phyloP scores from a whole-genome alignment of 495 filamentous ascomycete genomes.

The Trichoderma gamsii region DNA sequence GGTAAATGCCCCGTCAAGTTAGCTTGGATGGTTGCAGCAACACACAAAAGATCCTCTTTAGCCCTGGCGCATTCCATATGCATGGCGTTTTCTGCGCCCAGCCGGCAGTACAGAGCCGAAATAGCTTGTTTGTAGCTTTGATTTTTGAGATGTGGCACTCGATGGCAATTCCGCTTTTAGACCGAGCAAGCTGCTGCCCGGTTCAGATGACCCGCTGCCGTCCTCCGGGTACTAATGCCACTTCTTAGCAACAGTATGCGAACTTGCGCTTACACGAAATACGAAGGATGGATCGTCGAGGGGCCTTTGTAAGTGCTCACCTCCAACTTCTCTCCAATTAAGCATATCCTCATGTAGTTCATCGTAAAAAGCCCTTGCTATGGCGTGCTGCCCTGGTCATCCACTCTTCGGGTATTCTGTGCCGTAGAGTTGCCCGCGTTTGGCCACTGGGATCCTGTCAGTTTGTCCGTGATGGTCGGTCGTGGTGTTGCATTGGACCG shows the following conservation, averaged over 20 bases:
- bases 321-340: neutral
- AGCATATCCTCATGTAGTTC: neutral
- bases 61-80: neutral
- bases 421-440: neutral
- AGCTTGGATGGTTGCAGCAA: neutral
- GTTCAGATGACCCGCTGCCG: neutral
- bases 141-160: conserved; percentile 6
- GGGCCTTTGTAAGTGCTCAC: neutral
- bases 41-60: neutral
- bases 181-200: neutral
- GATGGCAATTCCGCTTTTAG: conserved; percentile 13
- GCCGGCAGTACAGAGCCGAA: neutral
- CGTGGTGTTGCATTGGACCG: neutral
- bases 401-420: neutral
- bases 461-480: neutral
- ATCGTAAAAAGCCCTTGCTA: neutral
- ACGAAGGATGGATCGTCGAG: too few relatives aligned
- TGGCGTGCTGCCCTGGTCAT: conserved; percentile 5
- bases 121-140: too few relatives aligned
- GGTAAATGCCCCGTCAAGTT: neutral
- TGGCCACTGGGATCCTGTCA: neutral
- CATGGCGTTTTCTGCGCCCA: neutral
- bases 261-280: too few relatives aligned
- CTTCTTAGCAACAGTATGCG: too few relatives aligned
- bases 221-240: too few relatives aligned